Conservation (phyloP, 169 alveolate species). For the Plasmodium chabaudi region DNA sequence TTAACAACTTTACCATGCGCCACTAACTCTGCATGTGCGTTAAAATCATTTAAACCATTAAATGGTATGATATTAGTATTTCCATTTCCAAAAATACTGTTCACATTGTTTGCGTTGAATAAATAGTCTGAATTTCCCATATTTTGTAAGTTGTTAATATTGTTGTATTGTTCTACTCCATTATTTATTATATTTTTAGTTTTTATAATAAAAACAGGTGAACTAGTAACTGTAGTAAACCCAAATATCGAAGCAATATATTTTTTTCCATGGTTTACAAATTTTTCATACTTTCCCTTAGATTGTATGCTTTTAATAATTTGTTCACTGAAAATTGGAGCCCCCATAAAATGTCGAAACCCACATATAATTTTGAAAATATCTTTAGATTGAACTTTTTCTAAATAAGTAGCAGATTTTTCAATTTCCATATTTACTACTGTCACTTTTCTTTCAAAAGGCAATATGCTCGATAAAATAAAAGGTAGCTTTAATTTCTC, state of each 20-base stretch:
- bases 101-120: not conserved
- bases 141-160: not conserved
- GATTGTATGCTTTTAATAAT: conserved; percentile 76
- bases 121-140: not conserved
- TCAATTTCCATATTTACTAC: conserved; percentile 91
- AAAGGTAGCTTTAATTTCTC: conserved; percentile 77
- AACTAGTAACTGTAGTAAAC: conserved; percentile 87
- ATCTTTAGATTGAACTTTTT: conserved; percentile 86
- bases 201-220: conserved; percentile 71
- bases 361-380: conserved; percentile 92
- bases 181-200: not conserved
- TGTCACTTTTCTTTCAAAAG: conserved; percentile 95
- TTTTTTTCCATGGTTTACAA: conserved; percentile 76
- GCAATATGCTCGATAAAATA: conserved; percentile 92
- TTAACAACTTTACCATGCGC: conserved; percentile 93
- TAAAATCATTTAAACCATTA: not conserved
- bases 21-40: conserved; percentile 25
- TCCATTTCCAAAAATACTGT: not conserved
- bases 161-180: not conserved
- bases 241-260: conserved; percentile 86
- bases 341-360: conserved; percentile 89
- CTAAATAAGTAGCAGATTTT: conserved; percentile 82
- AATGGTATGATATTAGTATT: not conserved
- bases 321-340: conserved; percentile 87
- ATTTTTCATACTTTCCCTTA: conserved; percentile 82